These are phyloP conservation scores for Solanum arcanum DNA, from an alignment of 257 asterid genomes.

Conservation along the genomic window DNA sequence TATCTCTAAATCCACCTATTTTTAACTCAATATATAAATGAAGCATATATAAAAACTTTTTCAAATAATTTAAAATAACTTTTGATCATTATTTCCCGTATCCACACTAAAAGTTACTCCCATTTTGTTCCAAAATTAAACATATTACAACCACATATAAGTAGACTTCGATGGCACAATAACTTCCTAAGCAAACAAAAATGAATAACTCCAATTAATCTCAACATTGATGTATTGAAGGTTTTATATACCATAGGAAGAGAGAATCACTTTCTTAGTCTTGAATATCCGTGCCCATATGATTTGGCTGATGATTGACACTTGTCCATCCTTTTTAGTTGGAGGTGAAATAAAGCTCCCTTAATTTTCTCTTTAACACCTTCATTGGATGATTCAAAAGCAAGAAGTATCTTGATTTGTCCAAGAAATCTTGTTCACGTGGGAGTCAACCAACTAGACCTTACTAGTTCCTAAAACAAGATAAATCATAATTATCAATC, in stretches of 20 bases:
- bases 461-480: background rate
- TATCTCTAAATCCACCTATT: too few species aligned
- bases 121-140: background rate
- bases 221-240: background rate
- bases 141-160: background rate
- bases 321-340: slow-evolving; percentile 13
- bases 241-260: background rate
- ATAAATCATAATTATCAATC: background rate
- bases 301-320: slow-evolving; percentile 19
- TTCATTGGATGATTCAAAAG: background rate
- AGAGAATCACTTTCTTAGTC: background rate
- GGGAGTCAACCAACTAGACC: background rate
- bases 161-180: background rate
- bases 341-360: background rate
- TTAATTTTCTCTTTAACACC: background rate
- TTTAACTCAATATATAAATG: too few species aligned
- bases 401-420: background rate
- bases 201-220: background rate
- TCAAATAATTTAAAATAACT: too few species aligned
- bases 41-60: too few species aligned
- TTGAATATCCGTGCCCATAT: background rate
- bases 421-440: slow-evolving; percentile 7
- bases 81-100: too few species aligned
- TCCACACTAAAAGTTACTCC: background rate
- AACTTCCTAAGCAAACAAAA: background rate